Conservation (phyloP, 208 protist genomes). For the Paratrypanosoma confusum region DNA sequence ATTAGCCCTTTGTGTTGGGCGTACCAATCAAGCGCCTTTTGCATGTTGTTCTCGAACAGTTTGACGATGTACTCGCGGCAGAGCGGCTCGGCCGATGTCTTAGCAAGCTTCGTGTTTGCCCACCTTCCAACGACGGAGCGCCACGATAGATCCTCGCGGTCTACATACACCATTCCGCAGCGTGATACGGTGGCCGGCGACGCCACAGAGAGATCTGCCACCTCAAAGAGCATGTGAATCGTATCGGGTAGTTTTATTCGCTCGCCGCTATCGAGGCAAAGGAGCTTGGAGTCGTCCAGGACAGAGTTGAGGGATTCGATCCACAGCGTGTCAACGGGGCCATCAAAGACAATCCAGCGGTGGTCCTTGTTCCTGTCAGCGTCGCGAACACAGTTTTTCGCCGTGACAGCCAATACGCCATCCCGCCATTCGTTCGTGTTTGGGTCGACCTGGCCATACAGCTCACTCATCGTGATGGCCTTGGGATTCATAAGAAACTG, state of each 20-base stretch:
- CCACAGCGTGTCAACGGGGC: constrained; percentile 98
- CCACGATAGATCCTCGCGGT: constrained; percentile 89
- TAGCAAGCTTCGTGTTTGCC: constrained; percentile 64
- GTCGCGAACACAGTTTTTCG: constrained; percentile 80
- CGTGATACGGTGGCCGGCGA: constrained; percentile 97
- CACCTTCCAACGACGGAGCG: constrained; percentile 83
- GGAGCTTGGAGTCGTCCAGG: constrained; percentile 96
- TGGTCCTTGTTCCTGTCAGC: constrained; percentile 71
- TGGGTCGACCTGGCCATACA: constrained; percentile 94
- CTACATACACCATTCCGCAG: constrained; percentile 98
- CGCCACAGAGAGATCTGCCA: constrained; percentile 94
- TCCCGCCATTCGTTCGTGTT: constrained; percentile 93
- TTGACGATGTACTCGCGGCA: constrained; percentile 75
- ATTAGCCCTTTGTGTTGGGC: constrained; percentile 76
- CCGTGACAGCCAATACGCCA: constrained; percentile 85
- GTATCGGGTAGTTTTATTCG: constrained; percentile 95
- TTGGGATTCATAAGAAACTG: constrained; percentile 97
- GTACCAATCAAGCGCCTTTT: constrained; percentile 84
- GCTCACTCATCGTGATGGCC: constrained; percentile 93
- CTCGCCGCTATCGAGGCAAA: constrained; percentile 96
- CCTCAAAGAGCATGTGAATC: constrained; percentile 96
- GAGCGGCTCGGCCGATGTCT: constrained; percentile 33
- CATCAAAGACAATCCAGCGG: constrained; percentile 98
- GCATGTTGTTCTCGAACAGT: constrained; percentile 84
- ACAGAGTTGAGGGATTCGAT: constrained; percentile 99